Evolutionary conservation across 371 early-diverging fungal genomes (phyloP).

Genomic region (Nosema bombycis): DNA sequence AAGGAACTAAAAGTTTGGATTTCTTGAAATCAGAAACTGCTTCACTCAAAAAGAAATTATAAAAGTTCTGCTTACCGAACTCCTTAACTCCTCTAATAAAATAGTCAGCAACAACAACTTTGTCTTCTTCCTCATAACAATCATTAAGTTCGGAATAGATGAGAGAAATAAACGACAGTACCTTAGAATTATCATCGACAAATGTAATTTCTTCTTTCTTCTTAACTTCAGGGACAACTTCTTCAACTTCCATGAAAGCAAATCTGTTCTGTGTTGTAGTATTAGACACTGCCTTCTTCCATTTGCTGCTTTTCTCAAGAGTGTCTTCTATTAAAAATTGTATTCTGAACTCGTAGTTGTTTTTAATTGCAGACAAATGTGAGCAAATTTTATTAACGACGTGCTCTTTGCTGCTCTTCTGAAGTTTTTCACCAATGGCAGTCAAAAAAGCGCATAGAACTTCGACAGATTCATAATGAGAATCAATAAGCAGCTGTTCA

Average conservation of each 20-base stretch:
- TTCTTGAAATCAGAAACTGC: slow-evolving; percentile 27
- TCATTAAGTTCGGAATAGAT: slow-evolving; percentile 28
- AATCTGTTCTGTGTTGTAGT: slow-evolving; percentile 35
- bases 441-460: slow-evolving; percentile 42
- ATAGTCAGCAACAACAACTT: slow-evolving; percentile 12
- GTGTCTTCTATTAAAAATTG: slow-evolving; percentile 35
- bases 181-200: neutral
- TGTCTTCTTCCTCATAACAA: slow-evolving; percentile 28
- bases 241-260: slow-evolving; percentile 22
- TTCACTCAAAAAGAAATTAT: slow-evolving; percentile 23
- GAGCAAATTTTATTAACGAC: slow-evolving; percentile 24
- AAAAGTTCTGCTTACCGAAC: slow-evolving; percentile 21
- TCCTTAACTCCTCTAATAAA: neutral
- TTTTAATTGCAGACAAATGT: slow-evolving; percentile 15
- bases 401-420: slow-evolving; percentile 15
- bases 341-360: slow-evolving; percentile 42
- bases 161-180: neutral
- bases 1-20: slow-evolving; percentile 7
- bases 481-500: slow-evolving; percentile 20
- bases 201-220: neutral
- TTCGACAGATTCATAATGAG: slow-evolving; percentile 46
- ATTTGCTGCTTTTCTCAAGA: slow-evolving; percentile 22
- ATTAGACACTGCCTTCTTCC: slow-evolving; percentile 22
- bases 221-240: neutral
- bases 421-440: slow-evolving; percentile 30